Evolutionary conservation across 176 grass and related monocot genomes (phyloP).

Genomic region (Aegilops umbellulata): DNA sequence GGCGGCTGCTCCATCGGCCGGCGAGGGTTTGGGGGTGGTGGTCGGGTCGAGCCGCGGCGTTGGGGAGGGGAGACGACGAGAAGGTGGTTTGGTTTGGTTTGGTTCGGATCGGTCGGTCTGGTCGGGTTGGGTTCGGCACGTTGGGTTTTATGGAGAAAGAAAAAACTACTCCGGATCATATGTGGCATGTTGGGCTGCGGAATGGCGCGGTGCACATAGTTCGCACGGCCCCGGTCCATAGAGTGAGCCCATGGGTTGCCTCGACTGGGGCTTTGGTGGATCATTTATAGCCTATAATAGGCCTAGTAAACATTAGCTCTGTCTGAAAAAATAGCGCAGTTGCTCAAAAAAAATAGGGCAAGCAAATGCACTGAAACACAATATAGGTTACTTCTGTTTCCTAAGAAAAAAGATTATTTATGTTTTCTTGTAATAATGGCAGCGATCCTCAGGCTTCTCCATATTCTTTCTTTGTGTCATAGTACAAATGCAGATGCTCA

Average conservation of each 20-base stretch:
- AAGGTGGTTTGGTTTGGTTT: not conserved
- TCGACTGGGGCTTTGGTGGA: not conserved
- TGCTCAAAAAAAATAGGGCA: not conserved
- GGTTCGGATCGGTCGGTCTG: not conserved
- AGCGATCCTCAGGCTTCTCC: no score
- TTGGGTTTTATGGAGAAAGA: not conserved
- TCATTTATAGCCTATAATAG: not conserved
- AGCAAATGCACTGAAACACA: not conserved
- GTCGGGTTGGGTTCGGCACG: not conserved
- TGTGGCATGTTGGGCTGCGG: not conserved
- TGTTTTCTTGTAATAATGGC: no score
- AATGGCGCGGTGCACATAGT: not conserved
- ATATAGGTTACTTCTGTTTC: not conserved
- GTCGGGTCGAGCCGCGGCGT: not conserved
- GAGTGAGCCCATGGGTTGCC: not conserved
- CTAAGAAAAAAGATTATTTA: no score
- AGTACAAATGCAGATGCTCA: no score
- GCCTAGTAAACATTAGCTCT: no score
- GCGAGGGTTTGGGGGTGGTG: constrained; percentile 15
- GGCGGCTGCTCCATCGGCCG: constrained; percentile 20
- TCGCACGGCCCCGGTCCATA: no score
- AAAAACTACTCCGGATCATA: not conserved
- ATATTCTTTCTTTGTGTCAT: no score
- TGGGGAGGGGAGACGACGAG: not conserved
- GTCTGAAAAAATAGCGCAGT: no score